Evolutionary conservation across 768 basidiomycete genomes (phyloP), one percentile per base, ranked within the genome.

Genomic region (Nidula microcarpa): DNA sequence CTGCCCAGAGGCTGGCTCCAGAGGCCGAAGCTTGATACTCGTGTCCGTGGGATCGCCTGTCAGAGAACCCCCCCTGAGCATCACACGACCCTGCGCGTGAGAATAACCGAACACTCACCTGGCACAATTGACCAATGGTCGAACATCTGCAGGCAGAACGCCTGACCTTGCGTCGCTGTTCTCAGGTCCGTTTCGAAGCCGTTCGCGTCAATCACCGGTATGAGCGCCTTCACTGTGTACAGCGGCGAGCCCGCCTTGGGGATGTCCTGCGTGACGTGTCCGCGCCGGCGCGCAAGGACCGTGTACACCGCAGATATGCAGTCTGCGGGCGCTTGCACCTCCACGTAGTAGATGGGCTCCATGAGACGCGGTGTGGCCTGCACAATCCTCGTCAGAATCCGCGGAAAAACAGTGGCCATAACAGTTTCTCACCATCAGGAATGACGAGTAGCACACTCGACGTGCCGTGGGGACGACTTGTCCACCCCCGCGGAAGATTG

Each of bases 111-210:
- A 10, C 11, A 73, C 84, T 58, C 65, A 89, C 91, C 92, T 61
- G 96, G 96, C n/a, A 98, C 96, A 63, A 96, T 91, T 13, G 90
- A 89, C 97, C 97, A 99, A 63, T 99, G 97, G 68, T 98, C 96
- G 70, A 98, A 99, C 57, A 92, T 85, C 69, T 98, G 95, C 62
- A 94, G 75, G 64, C 94, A 97, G 76, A 98, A 98, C n/a, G 97
- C 97, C 69, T 98, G 97, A 30, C 97, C 97, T 70, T 97, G 94
- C 23, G 97, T 99, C 46, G 97, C 94, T 47, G 95, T 98, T 62
- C 97, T 77, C 66, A 99, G 72, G 74, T 99, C 97, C 4, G 95
- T 97, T 76, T 99, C 97, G 68, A 99, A 99, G 0, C 97, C 97
- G 63, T 98, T 98, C 44, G 97, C 92, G 65, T 99, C 97, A 57